Conservation (phyloP, 139 green algal species). For the Zygnema cylindricum region DNA sequence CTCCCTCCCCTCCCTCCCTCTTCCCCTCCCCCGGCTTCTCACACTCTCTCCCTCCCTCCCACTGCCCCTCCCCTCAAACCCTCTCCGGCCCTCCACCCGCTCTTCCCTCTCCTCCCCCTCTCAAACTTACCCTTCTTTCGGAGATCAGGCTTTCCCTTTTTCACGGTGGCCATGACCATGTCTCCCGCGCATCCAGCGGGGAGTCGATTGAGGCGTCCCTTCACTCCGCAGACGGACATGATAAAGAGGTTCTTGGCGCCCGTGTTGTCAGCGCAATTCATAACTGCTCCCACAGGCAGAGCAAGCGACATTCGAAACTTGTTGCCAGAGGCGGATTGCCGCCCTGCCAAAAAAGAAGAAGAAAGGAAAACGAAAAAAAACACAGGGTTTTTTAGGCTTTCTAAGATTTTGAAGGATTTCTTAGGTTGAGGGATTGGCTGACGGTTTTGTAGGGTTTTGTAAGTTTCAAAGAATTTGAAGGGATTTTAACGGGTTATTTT, state of each 20-base stretch:
- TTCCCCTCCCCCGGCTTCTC: too few species aligned
- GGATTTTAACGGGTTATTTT: neutral
- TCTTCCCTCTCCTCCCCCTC: too few species aligned
- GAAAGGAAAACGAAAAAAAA: neutral
- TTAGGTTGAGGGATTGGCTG: too few species aligned
- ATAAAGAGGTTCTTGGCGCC: slow-evolving; percentile 99
- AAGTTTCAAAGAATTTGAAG: neutral
- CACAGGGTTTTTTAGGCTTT: neutral
- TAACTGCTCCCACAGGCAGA: slow-evolving; percentile 92
- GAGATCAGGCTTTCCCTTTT: slow-evolving; percentile 99
- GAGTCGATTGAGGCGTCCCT: slow-evolving; percentile 94
- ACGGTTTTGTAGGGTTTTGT: too few species aligned
- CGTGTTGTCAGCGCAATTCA: slow-evolving; percentile 99
- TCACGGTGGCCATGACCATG: slow-evolving; percentile 99
- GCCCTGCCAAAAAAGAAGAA: slow-evolving; percentile 55
- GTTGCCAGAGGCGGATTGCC: slow-evolving; percentile 85
- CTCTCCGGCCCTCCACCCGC: too few species aligned
- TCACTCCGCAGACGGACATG: slow-evolving; percentile 86
- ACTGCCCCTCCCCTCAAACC: too few species aligned
- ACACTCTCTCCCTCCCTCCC: too few species aligned
- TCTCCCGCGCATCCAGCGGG: slow-evolving; percentile 85
- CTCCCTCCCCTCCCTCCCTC: too few species aligned
- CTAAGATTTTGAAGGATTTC: neutral
- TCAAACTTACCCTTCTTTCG: slow-evolving; percentile 91
- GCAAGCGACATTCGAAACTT: slow-evolving; percentile 98